Evolutionary conservation across 345 rosid genomes (phyloP).

Genomic region (Raphanus raphanistrum): DNA sequence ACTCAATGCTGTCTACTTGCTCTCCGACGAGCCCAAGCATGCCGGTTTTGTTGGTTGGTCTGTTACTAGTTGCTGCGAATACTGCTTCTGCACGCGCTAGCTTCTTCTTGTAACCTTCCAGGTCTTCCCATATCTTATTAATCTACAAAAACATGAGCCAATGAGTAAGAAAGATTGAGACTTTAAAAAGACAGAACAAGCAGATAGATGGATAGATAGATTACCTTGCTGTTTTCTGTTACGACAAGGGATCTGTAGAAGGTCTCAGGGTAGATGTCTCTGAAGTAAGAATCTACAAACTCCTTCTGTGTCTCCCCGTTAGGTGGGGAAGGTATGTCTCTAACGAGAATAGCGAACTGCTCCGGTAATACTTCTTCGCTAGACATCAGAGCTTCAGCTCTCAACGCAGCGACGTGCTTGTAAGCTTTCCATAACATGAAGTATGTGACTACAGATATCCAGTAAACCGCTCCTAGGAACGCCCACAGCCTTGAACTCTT

Average conservation of each 20-base stretch:
- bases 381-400: constrained; percentile 72
- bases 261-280: constrained; percentile 68
- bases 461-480: constrained; percentile 59
- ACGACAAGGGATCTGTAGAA: constrained; percentile 80
- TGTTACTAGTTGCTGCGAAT: constrained; percentile 43
- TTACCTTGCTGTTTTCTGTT: constrained; percentile 70
- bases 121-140: constrained; percentile 62
- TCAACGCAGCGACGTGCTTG: constrained; percentile 63
- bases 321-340: constrained; percentile 67
- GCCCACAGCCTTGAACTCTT: constrained; percentile 70
- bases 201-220: not conserved
- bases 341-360: constrained; percentile 78
- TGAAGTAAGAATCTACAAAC: constrained; percentile 79
- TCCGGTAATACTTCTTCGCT: constrained; percentile 53
- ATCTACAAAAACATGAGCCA: constrained; percentile 45
- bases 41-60: constrained; percentile 69
- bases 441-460: constrained; percentile 82
- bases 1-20: constrained; percentile 71
- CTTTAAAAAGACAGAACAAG: constrained; percentile 7
- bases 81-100: constrained; percentile 71
- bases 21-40: constrained; percentile 70
- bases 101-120: constrained; percentile 85
- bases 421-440: constrained; percentile 81
- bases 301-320: constrained; percentile 68
- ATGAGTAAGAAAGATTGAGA: not conserved